These are phyloP conservation scores for Fomitopsis palustris DNA, from an alignment of 1,284 basidiomycete genomes.

Conservation along the genomic window DNA sequence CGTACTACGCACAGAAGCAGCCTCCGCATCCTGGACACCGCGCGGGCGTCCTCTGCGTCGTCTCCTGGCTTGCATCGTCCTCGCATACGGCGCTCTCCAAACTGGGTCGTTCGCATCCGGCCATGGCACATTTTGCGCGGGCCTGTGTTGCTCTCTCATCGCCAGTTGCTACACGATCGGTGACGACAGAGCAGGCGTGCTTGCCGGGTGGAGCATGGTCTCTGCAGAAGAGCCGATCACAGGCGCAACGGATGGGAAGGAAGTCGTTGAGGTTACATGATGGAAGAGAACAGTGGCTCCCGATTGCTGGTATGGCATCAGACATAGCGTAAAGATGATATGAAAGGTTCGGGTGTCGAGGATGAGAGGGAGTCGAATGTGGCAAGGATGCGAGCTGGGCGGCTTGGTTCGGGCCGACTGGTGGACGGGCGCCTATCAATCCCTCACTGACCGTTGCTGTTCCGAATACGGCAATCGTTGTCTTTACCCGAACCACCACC, in stretches of 20 bases:
- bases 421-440: too few relatives aligned
- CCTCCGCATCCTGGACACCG: conserved; percentile 51
- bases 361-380: too few relatives aligned
- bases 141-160: conserved; percentile 12
- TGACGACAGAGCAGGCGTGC: conserved; percentile 47
- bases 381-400: too few relatives aligned
- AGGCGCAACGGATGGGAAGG: conserved; percentile 59
- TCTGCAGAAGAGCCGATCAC: conserved; percentile 50
- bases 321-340: neutral
- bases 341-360: too few relatives aligned
- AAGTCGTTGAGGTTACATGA: conserved; percentile 58
- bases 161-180: conserved; percentile 9
- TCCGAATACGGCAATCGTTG: too few relatives aligned
- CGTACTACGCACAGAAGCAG: conserved; percentile 62
- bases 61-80: conserved; percentile 24
- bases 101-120: conserved; percentile 50
- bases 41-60: conserved; percentile 29
- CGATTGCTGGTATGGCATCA: conserved; percentile 35
- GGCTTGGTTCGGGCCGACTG: too few relatives aligned
- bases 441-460: too few relatives aligned
- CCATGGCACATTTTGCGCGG: conserved; percentile 46
- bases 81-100: conserved; percentile 35
- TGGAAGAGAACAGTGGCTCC: conserved; percentile 50
- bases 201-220: conserved; percentile 53
- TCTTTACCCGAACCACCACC: too few relatives aligned